Evolutionary conservation across 352 stramenopile genomes (phyloP).

Genomic region (Globisporangium carolinianum): DNA sequence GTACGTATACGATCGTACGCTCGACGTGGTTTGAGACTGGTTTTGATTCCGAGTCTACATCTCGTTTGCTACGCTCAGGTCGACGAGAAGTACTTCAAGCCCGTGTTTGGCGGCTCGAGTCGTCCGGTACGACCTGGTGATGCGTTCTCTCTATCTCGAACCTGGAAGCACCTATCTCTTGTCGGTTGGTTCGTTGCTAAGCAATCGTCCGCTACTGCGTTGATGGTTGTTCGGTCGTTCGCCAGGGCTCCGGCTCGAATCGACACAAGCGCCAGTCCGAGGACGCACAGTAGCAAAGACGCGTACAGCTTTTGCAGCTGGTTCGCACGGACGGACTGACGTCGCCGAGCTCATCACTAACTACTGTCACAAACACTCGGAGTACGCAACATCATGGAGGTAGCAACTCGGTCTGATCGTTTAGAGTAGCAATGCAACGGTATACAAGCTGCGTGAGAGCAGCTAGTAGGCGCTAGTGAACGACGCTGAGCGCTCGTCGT

Average conservation of each 20-base stretch:
- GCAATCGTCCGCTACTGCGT: background rate
- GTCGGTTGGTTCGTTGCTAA: background rate
- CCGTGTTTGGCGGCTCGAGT: slow-evolving; percentile 46
- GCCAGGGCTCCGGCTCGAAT: background rate
- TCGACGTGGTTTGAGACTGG: background rate
- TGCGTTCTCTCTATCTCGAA: background rate
- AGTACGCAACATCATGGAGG: too few species aligned
- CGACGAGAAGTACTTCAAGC: slow-evolving; percentile 65
- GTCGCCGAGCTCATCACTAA: too few species aligned
- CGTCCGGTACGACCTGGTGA: slow-evolving; percentile 3
- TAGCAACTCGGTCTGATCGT: too few species aligned
- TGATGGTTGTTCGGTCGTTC: slow-evolving; percentile 4
- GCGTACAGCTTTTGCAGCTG: too few species aligned
- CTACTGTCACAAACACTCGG: too few species aligned
- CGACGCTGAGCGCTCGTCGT: slow-evolving; percentile 2
- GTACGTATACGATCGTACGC: slow-evolving; percentile 16
- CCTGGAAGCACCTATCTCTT: too few species aligned
- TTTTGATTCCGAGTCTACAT: background rate
- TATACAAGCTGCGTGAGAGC: background rate
- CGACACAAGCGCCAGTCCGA: slow-evolving; percentile 5
- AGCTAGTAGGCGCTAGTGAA: slow-evolving; percentile 7
- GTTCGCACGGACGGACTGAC: too few species aligned
- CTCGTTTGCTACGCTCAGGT: slow-evolving; percentile 17
- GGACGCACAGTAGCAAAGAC: background rate
- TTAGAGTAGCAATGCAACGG: background rate